phyloP scores from a whole-genome alignment of 176 grass and related monocot species.

The Avena insularis region DNA sequence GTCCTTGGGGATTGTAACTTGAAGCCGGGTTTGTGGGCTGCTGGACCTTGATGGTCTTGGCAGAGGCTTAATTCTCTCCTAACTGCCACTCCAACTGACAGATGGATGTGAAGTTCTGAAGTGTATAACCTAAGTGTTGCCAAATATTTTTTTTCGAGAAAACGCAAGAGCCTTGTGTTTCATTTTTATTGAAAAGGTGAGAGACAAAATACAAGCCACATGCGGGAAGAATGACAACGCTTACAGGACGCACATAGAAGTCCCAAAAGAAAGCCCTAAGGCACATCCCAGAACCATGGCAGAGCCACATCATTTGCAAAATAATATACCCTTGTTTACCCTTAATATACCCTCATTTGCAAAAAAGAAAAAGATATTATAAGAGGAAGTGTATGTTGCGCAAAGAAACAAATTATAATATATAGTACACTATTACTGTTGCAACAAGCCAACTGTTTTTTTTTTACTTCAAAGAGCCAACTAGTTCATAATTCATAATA shows the following conservation, averaged over 20 bases:
- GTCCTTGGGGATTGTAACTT: not conserved
- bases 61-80: too few relatives aligned
- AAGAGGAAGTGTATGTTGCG: constrained; percentile 4
- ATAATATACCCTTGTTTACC: not conserved
- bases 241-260: not conserved
- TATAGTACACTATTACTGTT: not conserved
- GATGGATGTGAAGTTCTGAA: not conserved
- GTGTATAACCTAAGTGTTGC: too few relatives aligned
- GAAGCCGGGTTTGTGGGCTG: not conserved
- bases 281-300: not conserved
- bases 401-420: not conserved
- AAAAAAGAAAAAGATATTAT: not conserved
- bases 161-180: too few relatives aligned
- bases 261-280: not conserved
- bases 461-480: not conserved
- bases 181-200: not conserved
- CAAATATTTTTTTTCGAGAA: too few relatives aligned
- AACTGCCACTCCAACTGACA: too few relatives aligned
- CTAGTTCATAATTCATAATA: not conserved
- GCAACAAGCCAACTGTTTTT: too few relatives aligned
- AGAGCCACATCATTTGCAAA: not conserved
- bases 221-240: not conserved
- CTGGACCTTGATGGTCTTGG: not conserved
- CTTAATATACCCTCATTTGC: too few relatives aligned
- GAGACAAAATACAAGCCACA: not conserved